phyloP scores from a whole-genome alignment of 768 basidiomycete species.

The Heimioporus sp. region DNA sequence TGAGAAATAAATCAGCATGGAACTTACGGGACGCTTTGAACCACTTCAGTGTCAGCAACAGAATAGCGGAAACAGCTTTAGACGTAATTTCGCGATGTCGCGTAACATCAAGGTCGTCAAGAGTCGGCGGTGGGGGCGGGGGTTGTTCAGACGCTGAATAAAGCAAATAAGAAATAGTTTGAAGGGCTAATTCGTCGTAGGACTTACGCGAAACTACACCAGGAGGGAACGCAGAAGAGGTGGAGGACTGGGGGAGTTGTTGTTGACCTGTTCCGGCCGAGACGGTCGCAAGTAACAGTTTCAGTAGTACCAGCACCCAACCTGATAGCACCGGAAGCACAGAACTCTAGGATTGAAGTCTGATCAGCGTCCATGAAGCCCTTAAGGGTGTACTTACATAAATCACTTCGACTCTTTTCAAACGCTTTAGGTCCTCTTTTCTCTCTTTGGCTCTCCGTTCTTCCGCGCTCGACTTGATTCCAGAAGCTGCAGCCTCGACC shows the following conservation, averaged over 20 bases:
- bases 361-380: neutral
- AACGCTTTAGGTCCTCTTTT: conserved; percentile 78
- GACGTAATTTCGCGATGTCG: conserved; percentile 97
- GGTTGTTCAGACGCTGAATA: conserved; percentile 58
- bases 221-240: conserved; percentile 69
- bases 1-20: neutral
- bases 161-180: conserved; percentile 2
- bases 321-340: conserved; percentile 82
- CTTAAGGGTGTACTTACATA: conserved; percentile 60
- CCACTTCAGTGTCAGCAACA: conserved; percentile 91
- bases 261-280: conserved; percentile 64
- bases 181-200: neutral
- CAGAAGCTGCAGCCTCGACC: conserved; percentile 48
- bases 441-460: conserved; percentile 63
- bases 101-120: conserved; percentile 91
- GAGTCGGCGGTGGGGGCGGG: conserved; percentile 62
- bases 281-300: conserved; percentile 89
- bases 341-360: conserved; percentile 53
- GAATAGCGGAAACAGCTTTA: conserved; percentile 94
- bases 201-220: conserved; percentile 63
- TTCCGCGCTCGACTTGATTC: conserved; percentile 50
- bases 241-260: conserved; percentile 63
- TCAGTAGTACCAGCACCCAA: conserved; percentile 91
- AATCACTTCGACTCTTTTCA: conserved; percentile 88
- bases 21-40: conserved; percentile 95